Conservation (phyloP, 345 rosid species). For the Hevea brasiliensis region DNA sequence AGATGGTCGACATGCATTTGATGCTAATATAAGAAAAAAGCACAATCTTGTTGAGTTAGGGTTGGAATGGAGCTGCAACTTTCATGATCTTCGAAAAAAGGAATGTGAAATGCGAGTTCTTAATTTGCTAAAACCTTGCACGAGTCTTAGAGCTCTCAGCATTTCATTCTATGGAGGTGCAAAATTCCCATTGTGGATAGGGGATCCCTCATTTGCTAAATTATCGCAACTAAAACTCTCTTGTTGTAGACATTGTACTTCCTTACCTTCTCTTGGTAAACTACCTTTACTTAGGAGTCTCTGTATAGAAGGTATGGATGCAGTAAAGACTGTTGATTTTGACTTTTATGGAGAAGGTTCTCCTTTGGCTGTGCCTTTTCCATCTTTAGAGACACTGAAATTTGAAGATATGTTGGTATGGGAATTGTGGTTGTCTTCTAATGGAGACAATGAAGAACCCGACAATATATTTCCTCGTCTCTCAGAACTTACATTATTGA, state of each 20-base stretch:
- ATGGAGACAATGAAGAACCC: neutral
- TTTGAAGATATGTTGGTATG: neutral
- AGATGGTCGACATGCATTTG: too few relatives aligned
- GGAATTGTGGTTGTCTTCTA: slow-evolving; percentile 7
- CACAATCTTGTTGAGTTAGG: neutral
- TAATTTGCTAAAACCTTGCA: neutral
- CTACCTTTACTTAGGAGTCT: neutral
- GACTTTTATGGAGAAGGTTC: slow-evolving; percentile 14
- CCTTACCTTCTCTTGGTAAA: neutral
- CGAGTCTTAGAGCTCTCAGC: neutral
- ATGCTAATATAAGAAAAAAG: neutral
- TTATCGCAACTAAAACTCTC: neutral
- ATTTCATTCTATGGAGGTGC: neutral
- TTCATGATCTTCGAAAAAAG: neutral
- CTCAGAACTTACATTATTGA: neutral
- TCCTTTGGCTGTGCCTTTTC: neutral
- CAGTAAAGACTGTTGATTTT: neutral
- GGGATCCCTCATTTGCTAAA: neutral
- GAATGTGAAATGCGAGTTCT: neutral
- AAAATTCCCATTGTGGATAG: neutral
- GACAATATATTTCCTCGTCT: neutral
- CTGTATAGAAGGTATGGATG: neutral
- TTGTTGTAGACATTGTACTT: neutral
- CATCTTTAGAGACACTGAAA: neutral
- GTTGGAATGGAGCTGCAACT: neutral